A percentile compares a stretch with the other conserved stretches of the same genome.
Conservation (phyloP, 257 asterid genomes). For the Penstemon eatonii region DNA sequence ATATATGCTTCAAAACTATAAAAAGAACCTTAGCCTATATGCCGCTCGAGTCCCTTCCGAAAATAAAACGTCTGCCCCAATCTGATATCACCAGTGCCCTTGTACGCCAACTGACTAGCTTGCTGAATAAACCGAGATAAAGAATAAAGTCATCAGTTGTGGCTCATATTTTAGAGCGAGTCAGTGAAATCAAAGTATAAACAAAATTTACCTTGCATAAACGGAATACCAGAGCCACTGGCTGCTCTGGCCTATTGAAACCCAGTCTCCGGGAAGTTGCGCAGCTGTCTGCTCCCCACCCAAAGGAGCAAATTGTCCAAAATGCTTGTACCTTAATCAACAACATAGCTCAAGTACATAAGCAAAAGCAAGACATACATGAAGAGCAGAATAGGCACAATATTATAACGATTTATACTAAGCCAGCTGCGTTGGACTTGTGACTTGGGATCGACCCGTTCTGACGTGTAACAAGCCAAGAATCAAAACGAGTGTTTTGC, state of each 20-base stretch:
- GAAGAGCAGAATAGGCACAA: too few species aligned
- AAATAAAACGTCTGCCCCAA: slow-evolving; percentile 83
- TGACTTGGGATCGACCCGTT: too few species aligned
- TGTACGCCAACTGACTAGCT: slow-evolving; percentile 97
- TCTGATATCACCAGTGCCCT: slow-evolving; percentile 85
- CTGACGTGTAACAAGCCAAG: too few species aligned
- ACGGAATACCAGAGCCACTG: slow-evolving; percentile 99
- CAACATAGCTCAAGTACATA: slow-evolving; percentile 8
- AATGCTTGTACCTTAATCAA: slow-evolving; percentile 76
- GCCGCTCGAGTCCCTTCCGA: slow-evolving; percentile 94
- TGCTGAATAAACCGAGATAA: slow-evolving; percentile 46
- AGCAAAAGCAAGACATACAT: not conserved
- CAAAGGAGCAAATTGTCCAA: slow-evolving; percentile 95
- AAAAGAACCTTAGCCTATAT: slow-evolving; percentile 38
- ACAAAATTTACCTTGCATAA: slow-evolving; percentile 68
- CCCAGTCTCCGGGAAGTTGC: slow-evolving; percentile 98
- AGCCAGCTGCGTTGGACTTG: too few species aligned
- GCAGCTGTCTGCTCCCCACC: slow-evolving; percentile 99
- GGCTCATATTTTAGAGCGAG: not conserved
- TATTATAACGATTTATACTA: too few species aligned
- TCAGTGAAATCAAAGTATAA: not conserved
- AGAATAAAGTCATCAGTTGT: not conserved
- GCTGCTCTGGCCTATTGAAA: slow-evolving; percentile 83
- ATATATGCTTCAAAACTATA: not conserved
- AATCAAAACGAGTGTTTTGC: too few species aligned